These are phyloP conservation scores for Tricholoma flavovirens DNA, from an alignment of 768 basidiomycete genomes.

Conservation along the genomic window DNA sequence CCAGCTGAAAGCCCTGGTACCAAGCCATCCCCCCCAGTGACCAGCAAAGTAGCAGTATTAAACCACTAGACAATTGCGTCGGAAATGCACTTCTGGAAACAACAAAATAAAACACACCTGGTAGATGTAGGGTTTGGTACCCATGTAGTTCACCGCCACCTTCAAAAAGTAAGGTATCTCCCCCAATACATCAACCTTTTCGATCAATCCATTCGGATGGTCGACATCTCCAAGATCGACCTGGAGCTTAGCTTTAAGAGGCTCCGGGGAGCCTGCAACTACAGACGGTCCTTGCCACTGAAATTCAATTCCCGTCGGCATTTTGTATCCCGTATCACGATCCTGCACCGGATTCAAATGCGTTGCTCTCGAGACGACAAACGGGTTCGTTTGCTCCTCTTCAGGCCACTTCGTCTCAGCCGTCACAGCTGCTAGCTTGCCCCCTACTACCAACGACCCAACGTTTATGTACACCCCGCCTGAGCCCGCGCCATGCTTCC, in stretches of 20 bases:
- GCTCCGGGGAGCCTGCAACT: slow-evolving; percentile 43
- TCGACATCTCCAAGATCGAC: slow-evolving; percentile 53
- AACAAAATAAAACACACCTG: slow-evolving; percentile 53
- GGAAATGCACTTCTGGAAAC: slow-evolving; percentile 10
- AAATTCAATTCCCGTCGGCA: slow-evolving; percentile 63
- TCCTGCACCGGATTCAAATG: slow-evolving; percentile 63
- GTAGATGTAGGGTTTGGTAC: slow-evolving; percentile 92
- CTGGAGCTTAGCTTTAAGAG: slow-evolving; percentile 49
- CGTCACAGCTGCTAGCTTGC: slow-evolving; percentile 70
- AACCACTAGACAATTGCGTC: slow-evolving; percentile 32
- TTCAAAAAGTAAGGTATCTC: slow-evolving; percentile 86
- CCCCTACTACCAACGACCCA: slow-evolving; percentile 77
- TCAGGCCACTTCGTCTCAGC: slow-evolving; percentile 76
- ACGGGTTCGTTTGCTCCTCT: slow-evolving; percentile 39
- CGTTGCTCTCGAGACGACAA: slow-evolving; percentile 56
- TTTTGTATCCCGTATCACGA: slow-evolving; percentile 74
- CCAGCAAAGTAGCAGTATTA: slow-evolving; percentile 38
- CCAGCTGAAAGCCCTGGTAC: slow-evolving; percentile 34
- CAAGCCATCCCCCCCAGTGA: slow-evolving; percentile 38
- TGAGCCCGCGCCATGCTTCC: slow-evolving; percentile 71
- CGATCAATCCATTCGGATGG: slow-evolving; percentile 70
- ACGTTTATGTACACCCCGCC: slow-evolving; percentile 83
- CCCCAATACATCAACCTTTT: slow-evolving; percentile 92
- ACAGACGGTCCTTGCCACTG: slow-evolving; percentile 76
- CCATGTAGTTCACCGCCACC: slow-evolving; percentile 89